Base-by-base conservation (phyloP, 108 stramenopile genomes). In the Cylindrotheca closterium region DNA sequence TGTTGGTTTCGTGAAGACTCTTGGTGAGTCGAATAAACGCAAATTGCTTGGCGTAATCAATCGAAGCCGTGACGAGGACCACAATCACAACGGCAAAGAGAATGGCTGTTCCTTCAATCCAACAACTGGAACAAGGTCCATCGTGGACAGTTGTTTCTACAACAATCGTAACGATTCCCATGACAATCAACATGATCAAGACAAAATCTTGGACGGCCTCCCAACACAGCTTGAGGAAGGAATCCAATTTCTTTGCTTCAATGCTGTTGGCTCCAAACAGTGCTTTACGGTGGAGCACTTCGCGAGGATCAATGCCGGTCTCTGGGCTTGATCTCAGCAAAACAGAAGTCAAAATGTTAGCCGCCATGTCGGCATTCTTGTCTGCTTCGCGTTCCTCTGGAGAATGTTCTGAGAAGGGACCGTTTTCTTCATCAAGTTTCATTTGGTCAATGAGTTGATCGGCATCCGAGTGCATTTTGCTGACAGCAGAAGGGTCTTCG, bases 21-120 rank as follows among this genome's bases (percentile, higher is more conserved):
- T 70, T 65, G n/a, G 86, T 79, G n/a, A 97, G 74, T 17, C 88
- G 80, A 47, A 92, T 77, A 74, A 99, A 98, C 61, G 96, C 92
- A 73, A 88, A 87, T 66, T 98, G 96, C 80, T 98, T 96, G 47
- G 75, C 81, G 70, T 96, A 98, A 59, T 99, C 95, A 71, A 96
- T 97, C 19, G 78, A 54, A 3, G 97, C 96, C 0, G 96, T 95
- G n/a, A 97, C 88, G 10, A 86, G 56, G 24, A 96, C 90, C 5
- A 99, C 97, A 53, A 98, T 82, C 15, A 71, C 51, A 42, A 98
- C 91, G 18, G 98, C 87, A 24, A 86, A 54, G 19, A 97, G 67
- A 62, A 99, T 98, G 58, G 97, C 96, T 29, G 85, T 74, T 15
- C 96, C 96, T 67, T 99, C 97, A 50, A 97, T 84, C 96, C 97